Conservation (phyloP, 2,329 filamentous ascomycete species). For the Chaetomium olivaceum region DNA sequence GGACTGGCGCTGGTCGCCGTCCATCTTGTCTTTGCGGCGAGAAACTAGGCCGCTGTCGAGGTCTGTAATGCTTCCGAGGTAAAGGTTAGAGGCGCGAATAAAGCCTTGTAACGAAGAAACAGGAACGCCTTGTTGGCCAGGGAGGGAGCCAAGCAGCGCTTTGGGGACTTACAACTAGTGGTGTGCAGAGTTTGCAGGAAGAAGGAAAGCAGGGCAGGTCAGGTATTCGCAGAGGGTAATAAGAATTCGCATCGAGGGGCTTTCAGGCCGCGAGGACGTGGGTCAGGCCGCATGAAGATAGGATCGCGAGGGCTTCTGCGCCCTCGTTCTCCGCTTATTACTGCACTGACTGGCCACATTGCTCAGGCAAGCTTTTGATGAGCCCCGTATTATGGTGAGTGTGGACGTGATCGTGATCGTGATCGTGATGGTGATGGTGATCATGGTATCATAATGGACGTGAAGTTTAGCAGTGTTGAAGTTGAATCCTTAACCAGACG, state of each 20-base stretch:
- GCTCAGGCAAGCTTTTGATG: background rate
- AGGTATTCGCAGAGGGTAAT: background rate
- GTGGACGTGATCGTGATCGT: too few relatives aligned
- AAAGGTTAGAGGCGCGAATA: background rate
- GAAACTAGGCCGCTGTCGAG: background rate
- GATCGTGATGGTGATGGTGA: too few relatives aligned
- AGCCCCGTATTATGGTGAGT: background rate
- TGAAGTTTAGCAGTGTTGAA: background rate
- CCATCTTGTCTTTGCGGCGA: conserved; percentile 4
- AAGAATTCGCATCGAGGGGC: background rate
- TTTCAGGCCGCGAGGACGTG: background rate
- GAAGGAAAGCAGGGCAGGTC: background rate
- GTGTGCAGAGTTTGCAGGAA: background rate
- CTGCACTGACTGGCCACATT: background rate
- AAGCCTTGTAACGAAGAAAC: background rate
- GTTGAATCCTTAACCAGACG: background rate
- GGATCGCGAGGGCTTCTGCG: background rate
- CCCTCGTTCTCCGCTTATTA: conserved; percentile 1
- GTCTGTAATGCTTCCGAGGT: background rate
- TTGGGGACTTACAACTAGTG: background rate
- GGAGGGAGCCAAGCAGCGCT: background rate
- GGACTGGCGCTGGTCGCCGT: background rate
- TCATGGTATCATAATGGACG: background rate
- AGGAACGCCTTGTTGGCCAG: background rate
- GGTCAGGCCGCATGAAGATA: background rate